These are phyloP conservation scores for Heterobasidion annosum DNA, from an alignment of 1,284 basidiomycete genomes.

Conservation along the genomic window DNA sequence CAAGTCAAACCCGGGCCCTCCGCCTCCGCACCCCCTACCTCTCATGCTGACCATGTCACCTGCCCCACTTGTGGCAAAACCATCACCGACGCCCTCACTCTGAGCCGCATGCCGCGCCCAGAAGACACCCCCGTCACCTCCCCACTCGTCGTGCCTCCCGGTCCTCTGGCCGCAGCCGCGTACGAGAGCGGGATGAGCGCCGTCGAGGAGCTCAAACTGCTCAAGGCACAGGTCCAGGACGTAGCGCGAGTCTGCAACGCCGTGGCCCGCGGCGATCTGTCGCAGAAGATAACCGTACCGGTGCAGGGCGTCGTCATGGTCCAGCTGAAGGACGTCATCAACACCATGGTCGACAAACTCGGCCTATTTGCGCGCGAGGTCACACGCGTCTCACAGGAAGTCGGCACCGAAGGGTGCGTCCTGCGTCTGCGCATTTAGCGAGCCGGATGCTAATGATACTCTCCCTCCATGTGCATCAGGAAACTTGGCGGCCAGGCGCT, in stretches of 20 bases:
- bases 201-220: slow-evolving; percentile 71
- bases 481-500: slow-evolving; percentile 91
- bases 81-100: slow-evolving; percentile 28
- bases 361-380: slow-evolving; percentile 80
- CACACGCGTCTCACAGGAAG: slow-evolving; percentile 84
- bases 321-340: slow-evolving; percentile 97
- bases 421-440: slow-evolving; percentile 4
- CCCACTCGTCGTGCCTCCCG: slow-evolving; percentile 43
- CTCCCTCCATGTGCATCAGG: slow-evolving; percentile 22
- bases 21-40: slow-evolving; percentile 32
- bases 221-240: slow-evolving; percentile 88
- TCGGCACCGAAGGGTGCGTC: slow-evolving; percentile 80
- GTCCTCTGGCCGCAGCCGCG: slow-evolving; percentile 48
- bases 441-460: slow-evolving; percentile 5
- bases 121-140: slow-evolving; percentile 27
- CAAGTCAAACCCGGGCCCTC: slow-evolving; percentile 13
- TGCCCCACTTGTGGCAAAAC: slow-evolving; percentile 43
- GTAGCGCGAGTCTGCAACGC: slow-evolving; percentile 92
- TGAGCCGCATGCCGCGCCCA: slow-evolving; percentile 21
- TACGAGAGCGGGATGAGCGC: slow-evolving; percentile 59
- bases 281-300: slow-evolving; percentile 93
- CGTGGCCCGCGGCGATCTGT: slow-evolving; percentile 89
- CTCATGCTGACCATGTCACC: slow-evolving; percentile 26
- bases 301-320: slow-evolving; percentile 97
- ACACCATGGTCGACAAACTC: slow-evolving; percentile 86